A percentile compares a stretch with the other conserved stretches of the same genome.
These are phyloP conservation scores for Stylosanthes scabra DNA, from an alignment of 331 rosid genomes.

Conservation along the genomic window DNA sequence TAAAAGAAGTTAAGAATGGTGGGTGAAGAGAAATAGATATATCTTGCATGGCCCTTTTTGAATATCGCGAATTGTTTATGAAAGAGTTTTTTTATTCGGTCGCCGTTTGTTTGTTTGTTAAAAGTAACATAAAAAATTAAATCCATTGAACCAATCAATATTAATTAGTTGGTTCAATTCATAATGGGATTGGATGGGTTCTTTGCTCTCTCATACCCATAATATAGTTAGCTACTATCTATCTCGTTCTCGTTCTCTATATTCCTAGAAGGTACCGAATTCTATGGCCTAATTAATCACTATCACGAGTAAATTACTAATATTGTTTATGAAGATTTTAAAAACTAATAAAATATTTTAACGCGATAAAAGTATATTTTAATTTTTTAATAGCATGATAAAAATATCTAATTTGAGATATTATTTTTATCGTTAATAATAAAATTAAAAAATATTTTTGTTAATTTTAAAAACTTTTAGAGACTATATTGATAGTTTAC, in stretches of 20 bases:
- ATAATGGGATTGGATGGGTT: slow-evolving; percentile 12
- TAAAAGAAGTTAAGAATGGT: slow-evolving; percentile 10
- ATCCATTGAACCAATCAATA: slow-evolving; percentile 15
- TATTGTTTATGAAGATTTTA: too few species aligned
- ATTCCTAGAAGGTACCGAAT: slow-evolving; percentile 11
- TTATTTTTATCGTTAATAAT: too few species aligned
- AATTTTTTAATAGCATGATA: too few species aligned
- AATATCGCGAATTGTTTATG: slow-evolving; percentile 12
- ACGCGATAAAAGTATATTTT: too few species aligned
- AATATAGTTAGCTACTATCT: background rate
- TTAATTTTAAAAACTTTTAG: too few species aligned
- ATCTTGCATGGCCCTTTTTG: background rate
- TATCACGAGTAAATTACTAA: too few species aligned
- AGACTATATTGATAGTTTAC: too few species aligned
- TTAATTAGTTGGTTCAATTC: background rate
- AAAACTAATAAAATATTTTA: too few species aligned
- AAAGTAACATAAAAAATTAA: background rate
- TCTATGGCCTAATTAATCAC: slow-evolving; percentile 2
- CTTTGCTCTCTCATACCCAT: background rate
- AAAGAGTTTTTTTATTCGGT: slow-evolving; percentile 20
- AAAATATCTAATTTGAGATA: too few species aligned
- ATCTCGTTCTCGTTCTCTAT: slow-evolving; percentile 34
- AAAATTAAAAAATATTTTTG: too few species aligned
- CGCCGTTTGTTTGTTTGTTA: slow-evolving; percentile 18
- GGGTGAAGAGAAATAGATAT: slow-evolving; percentile 35